Evolutionary conservation across 2,329 filamentous ascomycete genomes (phyloP).

Genomic region (Ophiosphaerella narmari): DNA sequence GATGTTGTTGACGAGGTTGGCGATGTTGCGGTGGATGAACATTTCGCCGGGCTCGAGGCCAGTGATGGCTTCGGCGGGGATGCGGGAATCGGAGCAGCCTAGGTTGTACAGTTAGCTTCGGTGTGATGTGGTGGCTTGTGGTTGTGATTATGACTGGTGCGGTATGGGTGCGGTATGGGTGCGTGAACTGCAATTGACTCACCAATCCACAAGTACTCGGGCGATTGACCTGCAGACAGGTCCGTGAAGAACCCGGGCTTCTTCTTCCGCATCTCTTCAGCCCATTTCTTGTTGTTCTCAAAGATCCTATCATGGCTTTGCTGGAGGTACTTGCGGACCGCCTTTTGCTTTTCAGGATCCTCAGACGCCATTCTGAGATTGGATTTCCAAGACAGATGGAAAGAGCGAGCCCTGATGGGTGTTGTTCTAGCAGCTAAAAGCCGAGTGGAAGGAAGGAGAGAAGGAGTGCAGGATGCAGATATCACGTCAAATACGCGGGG

Average conservation of each 20-base stretch:
- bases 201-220: slow-evolving; percentile 66
- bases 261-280: slow-evolving; percentile 59
- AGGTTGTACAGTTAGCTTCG: background rate
- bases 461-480: background rate
- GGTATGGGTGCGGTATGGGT: slow-evolving; percentile 1
- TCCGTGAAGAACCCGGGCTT: slow-evolving; percentile 70
- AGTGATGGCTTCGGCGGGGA: slow-evolving; percentile 49
- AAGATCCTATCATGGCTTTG: slow-evolving; percentile 71
- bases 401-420: background rate
- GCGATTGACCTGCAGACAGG: slow-evolving; percentile 67
- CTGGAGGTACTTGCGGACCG: slow-evolving; percentile 58
- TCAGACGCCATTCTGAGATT: slow-evolving; percentile 28
- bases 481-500: slow-evolving; percentile 11
- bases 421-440: background rate
- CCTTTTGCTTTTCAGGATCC: slow-evolving; percentile 20
- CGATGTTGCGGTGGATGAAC: slow-evolving; percentile 44
- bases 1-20: slow-evolving; percentile 47
- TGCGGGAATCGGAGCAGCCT: slow-evolving; percentile 48
- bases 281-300: slow-evolving; percentile 71
- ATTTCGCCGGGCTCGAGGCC: slow-evolving; percentile 43
- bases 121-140: background rate
- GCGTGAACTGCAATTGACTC: slow-evolving; percentile 11
- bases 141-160: background rate
- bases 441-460: slow-evolving; percentile 1
- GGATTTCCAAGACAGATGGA: slow-evolving; percentile 6